Percentiles rank a stretch among this genome's conserved stretches.
Conservation (phyloP, 2,329 filamentous ascomycete genomes). For the Fusarium begoniae region DNA sequence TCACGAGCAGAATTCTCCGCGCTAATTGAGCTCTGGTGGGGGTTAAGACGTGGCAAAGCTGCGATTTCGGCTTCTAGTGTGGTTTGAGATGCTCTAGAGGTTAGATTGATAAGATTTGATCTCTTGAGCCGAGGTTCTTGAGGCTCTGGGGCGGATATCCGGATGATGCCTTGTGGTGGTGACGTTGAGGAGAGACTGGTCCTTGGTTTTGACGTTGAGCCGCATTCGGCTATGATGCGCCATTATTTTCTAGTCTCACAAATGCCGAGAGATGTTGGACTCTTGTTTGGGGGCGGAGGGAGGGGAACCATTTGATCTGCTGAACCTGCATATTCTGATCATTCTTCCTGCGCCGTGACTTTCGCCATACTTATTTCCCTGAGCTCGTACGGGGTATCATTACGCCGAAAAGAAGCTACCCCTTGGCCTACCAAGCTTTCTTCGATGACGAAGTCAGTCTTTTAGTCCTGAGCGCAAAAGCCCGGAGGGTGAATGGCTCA, state of each 20-base stretch:
- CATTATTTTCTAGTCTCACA: not conserved
- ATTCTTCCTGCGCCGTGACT: not conserved
- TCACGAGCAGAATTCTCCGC: conserved; percentile 16
- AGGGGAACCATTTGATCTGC: not conserved
- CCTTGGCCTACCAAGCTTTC: no score
- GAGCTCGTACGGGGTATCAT: not conserved
- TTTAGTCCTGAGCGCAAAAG: no score
- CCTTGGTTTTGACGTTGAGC: not conserved
- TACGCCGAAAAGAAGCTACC: not conserved
- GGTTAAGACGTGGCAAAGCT: not conserved
- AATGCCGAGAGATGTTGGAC: not conserved
- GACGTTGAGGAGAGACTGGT: not conserved
- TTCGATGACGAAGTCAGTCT: no score
- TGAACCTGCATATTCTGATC: not conserved
- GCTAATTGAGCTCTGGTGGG: conserved; percentile 17
- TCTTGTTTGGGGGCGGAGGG: not conserved
- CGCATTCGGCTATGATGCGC: not conserved
- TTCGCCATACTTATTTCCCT: not conserved
- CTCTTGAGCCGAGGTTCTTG: not conserved
- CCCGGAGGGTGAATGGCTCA: not conserved
- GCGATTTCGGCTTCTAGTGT: conserved; percentile 9
- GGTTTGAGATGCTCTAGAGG: not conserved
- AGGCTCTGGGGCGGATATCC: not conserved
- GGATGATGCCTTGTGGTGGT: not conserved
- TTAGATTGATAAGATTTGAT: conserved; percentile 22